Conservation (phyloP, 2,329 filamentous ascomycete species). For the Trichophaea hybrida region DNA sequence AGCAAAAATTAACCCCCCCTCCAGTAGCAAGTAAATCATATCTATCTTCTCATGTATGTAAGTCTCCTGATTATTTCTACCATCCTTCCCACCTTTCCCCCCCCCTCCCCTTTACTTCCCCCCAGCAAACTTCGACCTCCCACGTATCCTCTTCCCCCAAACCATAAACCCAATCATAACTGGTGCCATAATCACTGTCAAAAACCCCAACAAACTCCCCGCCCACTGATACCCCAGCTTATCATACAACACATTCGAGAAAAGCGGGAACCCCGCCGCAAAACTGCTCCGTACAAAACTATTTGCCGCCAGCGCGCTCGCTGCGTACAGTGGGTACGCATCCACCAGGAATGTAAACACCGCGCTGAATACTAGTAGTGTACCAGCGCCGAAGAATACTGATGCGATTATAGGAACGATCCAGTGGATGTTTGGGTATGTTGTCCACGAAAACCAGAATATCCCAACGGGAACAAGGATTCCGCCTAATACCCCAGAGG, state of each 20-base stretch:
- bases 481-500: conserved; percentile 59
- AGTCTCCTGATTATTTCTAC: no score
- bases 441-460: conserved; percentile 83
- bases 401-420: conserved; percentile 62
- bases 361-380: conserved; percentile 64
- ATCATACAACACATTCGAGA: conserved; percentile 49
- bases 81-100: no score
- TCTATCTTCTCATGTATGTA: no score
- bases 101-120: not conserved
- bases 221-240: conserved; percentile 58
- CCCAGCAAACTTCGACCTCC: conserved; percentile 14
- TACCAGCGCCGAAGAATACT: conserved; percentile 53
- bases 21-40: no score
- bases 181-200: conserved; percentile 48
- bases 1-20: no score
- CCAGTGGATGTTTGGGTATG: conserved; percentile 60
- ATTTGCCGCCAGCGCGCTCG: conserved; percentile 47
- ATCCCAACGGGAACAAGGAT: conserved; percentile 65
- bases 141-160: conserved; percentile 17
- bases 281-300: conserved; percentile 43
- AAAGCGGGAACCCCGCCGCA: conserved; percentile 52
- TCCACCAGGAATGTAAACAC: conserved; percentile 80
- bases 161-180: conserved; percentile 35
- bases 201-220: conserved; percentile 45
- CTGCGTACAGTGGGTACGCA: conserved; percentile 46